phyloP scores from a whole-genome alignment of 2,329 filamentous ascomycete genomes.

The Fusarium newnesense region DNA sequence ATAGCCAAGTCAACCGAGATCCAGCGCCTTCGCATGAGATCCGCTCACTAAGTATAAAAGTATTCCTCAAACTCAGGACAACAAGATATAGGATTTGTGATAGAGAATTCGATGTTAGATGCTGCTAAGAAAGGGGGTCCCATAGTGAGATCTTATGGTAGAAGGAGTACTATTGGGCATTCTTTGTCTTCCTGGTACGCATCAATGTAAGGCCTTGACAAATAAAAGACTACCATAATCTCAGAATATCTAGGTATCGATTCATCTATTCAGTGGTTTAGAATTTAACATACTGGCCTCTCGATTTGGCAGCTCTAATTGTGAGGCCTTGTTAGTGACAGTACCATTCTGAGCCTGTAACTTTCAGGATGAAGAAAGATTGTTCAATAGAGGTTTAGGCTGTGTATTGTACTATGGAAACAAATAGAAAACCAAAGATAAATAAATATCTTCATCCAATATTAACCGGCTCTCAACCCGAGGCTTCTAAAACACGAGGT shows the following conservation, averaged over 20 bases:
- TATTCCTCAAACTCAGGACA: accelerated
- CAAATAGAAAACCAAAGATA: neutral
- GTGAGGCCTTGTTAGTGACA: neutral
- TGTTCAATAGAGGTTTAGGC: neutral
- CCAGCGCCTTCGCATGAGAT: neutral
- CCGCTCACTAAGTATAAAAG: accelerated
- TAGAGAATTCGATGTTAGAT: no score
- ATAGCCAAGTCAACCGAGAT: neutral
- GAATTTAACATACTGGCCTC: neutral
- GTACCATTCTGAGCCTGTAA: neutral
- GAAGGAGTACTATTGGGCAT: neutral
- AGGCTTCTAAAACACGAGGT: conserved; percentile 3
- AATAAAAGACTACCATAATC: neutral
- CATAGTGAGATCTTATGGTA: neutral
- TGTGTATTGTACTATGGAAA: neutral
- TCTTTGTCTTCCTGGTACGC: neutral
- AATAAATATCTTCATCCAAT: neutral
- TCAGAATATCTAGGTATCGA: accelerated
- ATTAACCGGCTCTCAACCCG: conserved; percentile 15
- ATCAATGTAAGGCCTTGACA: neutral
- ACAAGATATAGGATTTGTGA: accelerated
- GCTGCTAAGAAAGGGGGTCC: no score
- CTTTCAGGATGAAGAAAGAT: neutral
- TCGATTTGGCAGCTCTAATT: neutral
- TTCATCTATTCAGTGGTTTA: neutral